phyloP scores from a whole-genome alignment of 371 early-diverging fungal genomes.

The Rhizopus sp. region DNA sequence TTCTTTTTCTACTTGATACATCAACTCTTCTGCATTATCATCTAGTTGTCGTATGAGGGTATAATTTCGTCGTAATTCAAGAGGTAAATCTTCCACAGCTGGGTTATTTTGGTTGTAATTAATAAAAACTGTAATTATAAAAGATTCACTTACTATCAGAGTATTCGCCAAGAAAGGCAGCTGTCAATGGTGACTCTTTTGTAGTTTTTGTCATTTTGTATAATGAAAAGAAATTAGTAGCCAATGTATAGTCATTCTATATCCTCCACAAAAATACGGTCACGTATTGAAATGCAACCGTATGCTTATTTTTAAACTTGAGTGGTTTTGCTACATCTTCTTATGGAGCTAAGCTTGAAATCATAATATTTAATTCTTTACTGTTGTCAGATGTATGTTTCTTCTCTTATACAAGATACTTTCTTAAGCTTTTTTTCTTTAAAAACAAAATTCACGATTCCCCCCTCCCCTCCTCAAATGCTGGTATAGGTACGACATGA shows the following conservation, averaged over 20 bases:
- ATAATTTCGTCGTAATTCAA: constrained; percentile 90
- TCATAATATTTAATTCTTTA: no score
- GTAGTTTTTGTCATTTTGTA: neutral
- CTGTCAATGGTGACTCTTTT: constrained; percentile 9
- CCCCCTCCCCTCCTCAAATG: no score
- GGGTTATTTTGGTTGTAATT: constrained; percentile 1
- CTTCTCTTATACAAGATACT: no score
- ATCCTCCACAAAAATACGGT: no score
- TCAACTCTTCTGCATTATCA: constrained; percentile 73
- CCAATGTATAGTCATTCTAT: no score
- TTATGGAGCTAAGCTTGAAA: no score
- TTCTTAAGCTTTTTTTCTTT: no score
- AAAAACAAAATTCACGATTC: no score
- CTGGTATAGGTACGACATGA: no score
- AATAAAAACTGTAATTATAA: neutral
- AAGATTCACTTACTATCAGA: constrained; percentile 19
- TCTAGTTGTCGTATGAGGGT: constrained; percentile 89
- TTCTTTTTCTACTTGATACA: constrained; percentile 58
- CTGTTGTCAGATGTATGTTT: no score
- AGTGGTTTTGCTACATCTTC: neutral
- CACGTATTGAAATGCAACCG: no score
- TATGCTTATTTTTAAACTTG: neutral
- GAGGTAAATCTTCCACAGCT: constrained; percentile 87
- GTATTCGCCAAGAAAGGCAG: constrained; percentile 21
- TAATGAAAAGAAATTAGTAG: no score